These are phyloP conservation scores for Phytophthora tubulina DNA, from an alignment of 352 stramenopile species.

Conservation along the genomic window DNA sequence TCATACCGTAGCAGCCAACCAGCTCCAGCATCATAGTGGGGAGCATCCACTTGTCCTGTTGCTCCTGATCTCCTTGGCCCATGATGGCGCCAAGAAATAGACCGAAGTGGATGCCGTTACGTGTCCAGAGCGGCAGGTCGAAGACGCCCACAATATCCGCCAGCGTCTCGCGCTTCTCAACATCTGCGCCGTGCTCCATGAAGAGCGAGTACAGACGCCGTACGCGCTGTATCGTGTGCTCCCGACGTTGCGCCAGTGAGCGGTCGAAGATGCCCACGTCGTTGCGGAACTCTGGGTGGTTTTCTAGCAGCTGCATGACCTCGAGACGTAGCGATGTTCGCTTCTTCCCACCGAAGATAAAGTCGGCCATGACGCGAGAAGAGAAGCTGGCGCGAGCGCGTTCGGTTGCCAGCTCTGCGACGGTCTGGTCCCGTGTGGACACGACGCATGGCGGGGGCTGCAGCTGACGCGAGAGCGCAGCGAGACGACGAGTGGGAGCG, in stretches of 20 bases:
- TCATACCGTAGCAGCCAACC: constrained; percentile 91
- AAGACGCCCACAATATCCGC: constrained; percentile 74
- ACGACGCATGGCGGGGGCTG: constrained; percentile 38
- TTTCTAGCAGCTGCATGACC: constrained; percentile 58
- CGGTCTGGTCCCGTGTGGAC: constrained; percentile 53
- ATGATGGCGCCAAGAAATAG: constrained; percentile 85
- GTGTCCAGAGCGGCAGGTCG: constrained; percentile 71
- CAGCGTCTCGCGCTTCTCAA: constrained; percentile 70
- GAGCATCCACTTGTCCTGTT: constrained; percentile 85
- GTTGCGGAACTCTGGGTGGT: constrained; percentile 55
- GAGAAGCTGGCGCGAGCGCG: constrained; percentile 60
- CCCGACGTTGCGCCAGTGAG: constrained; percentile 57
- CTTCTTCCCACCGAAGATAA: constrained; percentile 60
- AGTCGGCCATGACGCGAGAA: constrained; percentile 65
- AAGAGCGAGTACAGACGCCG: constrained; percentile 71
- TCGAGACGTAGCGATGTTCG: constrained; percentile 60
- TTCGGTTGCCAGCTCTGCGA: constrained; percentile 61
- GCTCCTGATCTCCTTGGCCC: constrained; percentile 78
- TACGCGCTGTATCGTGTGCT: constrained; percentile 62
- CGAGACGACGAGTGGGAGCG: constrained; percentile 49
- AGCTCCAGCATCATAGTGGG: constrained; percentile 80
- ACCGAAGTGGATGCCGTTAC: constrained; percentile 86
- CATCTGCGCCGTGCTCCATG: constrained; percentile 59
- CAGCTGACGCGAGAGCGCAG: constrained; percentile 64
- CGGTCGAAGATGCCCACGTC: constrained; percentile 58